These are phyloP conservation scores for Elasticomyces elasticus DNA, from an alignment of 495 filamentous ascomycete genomes.

Conservation along the genomic window DNA sequence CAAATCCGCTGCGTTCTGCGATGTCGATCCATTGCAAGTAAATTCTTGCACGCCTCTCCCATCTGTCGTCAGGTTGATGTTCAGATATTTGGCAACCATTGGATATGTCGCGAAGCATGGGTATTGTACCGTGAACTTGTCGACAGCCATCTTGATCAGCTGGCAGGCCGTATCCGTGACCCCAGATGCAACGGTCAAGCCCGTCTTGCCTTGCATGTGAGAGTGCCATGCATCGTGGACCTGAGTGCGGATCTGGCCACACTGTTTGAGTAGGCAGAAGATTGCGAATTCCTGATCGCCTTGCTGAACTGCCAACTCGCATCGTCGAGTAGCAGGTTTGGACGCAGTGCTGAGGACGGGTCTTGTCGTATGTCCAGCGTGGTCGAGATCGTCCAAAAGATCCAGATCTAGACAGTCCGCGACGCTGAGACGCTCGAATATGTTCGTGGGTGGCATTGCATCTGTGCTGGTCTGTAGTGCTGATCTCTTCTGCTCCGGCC, in stretches of 20 bases:
- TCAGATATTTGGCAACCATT: background rate
- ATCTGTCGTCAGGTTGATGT: background rate
- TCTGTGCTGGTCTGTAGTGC: background rate
- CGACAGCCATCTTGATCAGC: background rate
- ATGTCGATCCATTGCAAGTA: background rate
- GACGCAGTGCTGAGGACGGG: background rate
- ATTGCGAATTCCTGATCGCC: background rate
- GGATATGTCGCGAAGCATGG: background rate
- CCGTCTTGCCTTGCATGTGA: background rate
- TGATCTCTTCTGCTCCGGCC: background rate
- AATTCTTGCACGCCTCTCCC: background rate
- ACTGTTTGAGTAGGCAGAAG: background rate
- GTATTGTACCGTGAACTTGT: background rate
- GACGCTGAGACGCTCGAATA: background rate
- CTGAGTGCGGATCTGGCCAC: background rate
- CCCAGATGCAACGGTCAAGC: background rate
- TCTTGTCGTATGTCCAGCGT: background rate
- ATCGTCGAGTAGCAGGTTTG: background rate
- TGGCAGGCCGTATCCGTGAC: background rate
- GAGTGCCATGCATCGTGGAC: background rate
- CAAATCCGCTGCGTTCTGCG: background rate
- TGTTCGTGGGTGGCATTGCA: background rate
- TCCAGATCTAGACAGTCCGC: background rate
- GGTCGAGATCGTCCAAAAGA: background rate
- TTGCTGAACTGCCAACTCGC: background rate